Conservation (phyloP, 805 yeast species). For the Scheffersomyces ergatensis region DNA sequence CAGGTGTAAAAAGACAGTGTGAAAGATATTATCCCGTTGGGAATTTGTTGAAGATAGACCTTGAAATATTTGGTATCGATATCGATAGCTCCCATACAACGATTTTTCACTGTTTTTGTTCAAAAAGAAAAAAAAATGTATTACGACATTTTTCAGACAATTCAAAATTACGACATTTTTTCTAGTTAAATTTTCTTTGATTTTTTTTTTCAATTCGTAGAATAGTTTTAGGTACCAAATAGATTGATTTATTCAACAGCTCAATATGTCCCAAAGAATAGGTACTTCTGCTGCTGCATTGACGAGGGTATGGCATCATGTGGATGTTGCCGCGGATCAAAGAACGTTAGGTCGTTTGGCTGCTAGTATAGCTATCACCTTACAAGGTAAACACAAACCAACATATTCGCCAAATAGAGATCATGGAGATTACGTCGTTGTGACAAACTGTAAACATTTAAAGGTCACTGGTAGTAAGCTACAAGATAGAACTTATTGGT, state of each 20-base stretch:
- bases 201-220: too few relatives aligned
- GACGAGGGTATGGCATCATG: constrained; percentile 93
- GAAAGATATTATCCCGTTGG: too few relatives aligned
- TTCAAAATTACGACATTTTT: too few relatives aligned
- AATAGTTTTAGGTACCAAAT: too few relatives aligned
- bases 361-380: constrained; percentile 76
- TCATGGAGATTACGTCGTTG: constrained; percentile 95
- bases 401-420: constrained; percentile 70
- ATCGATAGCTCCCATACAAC: too few relatives aligned
- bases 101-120: too few relatives aligned
- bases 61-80: too few relatives aligned
- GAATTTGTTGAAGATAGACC: too few relatives aligned
- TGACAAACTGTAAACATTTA: constrained; percentile 82
- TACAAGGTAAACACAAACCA: constrained; percentile 98
- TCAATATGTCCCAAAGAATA: constrained; percentile 31
- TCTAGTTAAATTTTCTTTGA: too few relatives aligned
- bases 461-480: constrained; percentile 85
- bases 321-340: constrained; percentile 79
- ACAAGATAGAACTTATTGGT: constrained; percentile 78
- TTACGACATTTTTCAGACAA: too few relatives aligned
- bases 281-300: constrained; percentile 65
- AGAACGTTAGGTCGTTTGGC: constrained; percentile 94
- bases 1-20: too few relatives aligned
- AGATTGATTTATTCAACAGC: neutral
- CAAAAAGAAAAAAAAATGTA: too few relatives aligned